Evolutionary conservation across 2,329 filamentous ascomycete species (phyloP).

Genomic region (Ilyonectria sp.): DNA sequence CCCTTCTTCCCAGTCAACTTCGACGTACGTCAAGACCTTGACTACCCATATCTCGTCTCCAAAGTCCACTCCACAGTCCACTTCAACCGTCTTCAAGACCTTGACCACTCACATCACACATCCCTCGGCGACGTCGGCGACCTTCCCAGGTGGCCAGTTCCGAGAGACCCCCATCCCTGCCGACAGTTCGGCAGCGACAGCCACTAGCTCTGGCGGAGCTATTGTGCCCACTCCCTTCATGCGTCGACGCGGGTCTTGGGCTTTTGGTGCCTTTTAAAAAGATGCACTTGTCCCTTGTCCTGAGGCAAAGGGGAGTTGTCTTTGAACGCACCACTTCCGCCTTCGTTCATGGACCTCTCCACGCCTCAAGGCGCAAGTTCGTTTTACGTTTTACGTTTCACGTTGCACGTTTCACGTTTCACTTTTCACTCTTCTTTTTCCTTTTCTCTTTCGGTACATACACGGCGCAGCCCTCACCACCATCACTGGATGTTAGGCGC

Average conservation of each 20-base stretch:
- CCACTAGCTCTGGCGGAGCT: conserved; percentile 28
- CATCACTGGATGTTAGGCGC: conserved; percentile 4
- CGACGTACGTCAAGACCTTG: conserved; percentile 12
- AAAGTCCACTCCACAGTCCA: conserved; percentile 22
- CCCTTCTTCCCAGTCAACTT: conserved; percentile 11
- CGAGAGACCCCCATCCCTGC: conserved; percentile 36
- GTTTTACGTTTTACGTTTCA: conserved; percentile 22
- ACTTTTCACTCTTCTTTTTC: conserved; percentile 29
- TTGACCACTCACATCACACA: conserved; percentile 35
- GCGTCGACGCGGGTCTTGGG: conserved; percentile 45
- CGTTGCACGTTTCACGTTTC: conserved; percentile 31
- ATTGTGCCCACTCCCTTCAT: conserved; percentile 40
- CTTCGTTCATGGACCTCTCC: conserved; percentile 7
- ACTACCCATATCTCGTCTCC: conserved; percentile 21
- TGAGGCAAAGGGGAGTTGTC: neutral
- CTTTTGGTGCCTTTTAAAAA: conserved; percentile 42
- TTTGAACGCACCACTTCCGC: neutral
- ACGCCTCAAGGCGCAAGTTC: conserved; percentile 12
- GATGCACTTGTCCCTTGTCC: neutral
- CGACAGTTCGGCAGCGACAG: conserved; percentile 11
- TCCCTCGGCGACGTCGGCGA: conserved; percentile 12
- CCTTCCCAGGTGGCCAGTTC: conserved; percentile 44
- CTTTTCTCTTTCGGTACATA: conserved; percentile 39
- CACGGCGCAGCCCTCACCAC: conserved; percentile 25
- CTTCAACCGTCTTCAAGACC: conserved; percentile 41